These are phyloP conservation scores for Pugionium cornutum DNA, from an alignment of 345 rosid genomes.

Conservation along the genomic window DNA sequence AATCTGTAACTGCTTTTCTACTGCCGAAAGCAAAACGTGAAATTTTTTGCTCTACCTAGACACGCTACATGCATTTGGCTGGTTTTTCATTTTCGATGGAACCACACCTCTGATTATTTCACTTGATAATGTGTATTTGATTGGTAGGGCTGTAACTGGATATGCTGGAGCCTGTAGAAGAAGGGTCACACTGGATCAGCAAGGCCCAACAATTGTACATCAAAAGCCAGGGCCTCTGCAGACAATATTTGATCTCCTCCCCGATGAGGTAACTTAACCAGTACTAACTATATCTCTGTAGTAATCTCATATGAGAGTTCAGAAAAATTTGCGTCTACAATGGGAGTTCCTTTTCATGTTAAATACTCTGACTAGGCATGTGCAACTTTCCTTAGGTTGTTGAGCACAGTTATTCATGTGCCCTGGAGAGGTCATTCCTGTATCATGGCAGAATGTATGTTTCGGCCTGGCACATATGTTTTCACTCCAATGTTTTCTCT, in stretches of 20 bases:
- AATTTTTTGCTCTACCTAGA: not conserved
- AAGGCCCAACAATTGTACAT: conserved; percentile 91
- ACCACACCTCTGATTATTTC: not conserved
- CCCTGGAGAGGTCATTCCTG: conserved; percentile 95
- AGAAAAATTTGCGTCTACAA: not conserved
- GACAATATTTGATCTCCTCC: conserved; percentile 83
- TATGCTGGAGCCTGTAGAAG: conserved; percentile 76
- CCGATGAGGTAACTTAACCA: conserved; percentile 69
- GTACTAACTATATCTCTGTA: conserved; percentile 15
- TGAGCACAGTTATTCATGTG: conserved; percentile 92
- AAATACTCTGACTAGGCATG: conserved; percentile 19
- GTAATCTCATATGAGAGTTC: not conserved
- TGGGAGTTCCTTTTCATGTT: not conserved
- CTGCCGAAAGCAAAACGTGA: conserved; percentile 3
- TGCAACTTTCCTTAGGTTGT: conserved; percentile 59
- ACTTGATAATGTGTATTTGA: conserved; percentile 6
- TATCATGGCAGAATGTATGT: conserved; percentile 99
- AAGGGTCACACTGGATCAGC: conserved; percentile 67
- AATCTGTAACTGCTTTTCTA: not conserved
- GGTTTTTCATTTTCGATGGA: conserved; percentile 5
- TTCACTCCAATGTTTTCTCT: conserved; percentile 96
- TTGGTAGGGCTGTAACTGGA: conserved; percentile 62
- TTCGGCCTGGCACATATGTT: conserved; percentile 98
- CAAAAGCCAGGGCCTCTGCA: conserved; percentile 96
- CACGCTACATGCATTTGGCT: conserved; percentile 20